Percentiles rank a stretch among this genome's conserved stretches.
These are phyloP conservation scores for Neurospora sp. DNA, from an alignment of 495 filamentous ascomycete genomes.

Conservation along the genomic window DNA sequence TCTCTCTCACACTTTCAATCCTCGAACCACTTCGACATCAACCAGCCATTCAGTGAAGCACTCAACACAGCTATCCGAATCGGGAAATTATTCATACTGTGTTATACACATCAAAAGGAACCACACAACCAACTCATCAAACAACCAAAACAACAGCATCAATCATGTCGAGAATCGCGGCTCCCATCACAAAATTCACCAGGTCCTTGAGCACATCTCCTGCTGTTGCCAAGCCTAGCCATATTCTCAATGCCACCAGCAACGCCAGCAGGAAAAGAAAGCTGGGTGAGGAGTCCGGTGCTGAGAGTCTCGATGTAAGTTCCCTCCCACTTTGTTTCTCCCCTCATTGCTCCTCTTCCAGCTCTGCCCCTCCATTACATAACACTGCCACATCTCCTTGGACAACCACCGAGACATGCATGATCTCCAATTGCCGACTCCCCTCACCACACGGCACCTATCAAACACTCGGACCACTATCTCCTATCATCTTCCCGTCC, in stretches of 20 bases:
- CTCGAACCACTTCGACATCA: background rate
- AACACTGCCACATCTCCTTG: background rate
- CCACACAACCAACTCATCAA: background rate
- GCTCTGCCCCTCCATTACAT: background rate
- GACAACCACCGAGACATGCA: conserved; percentile 2
- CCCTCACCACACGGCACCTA: background rate
- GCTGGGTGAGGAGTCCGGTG: conserved; percentile 1
- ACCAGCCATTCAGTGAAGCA: background rate
- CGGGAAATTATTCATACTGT: background rate
- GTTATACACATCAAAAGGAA: background rate
- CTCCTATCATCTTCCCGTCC: background rate
- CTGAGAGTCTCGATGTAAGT: conserved; percentile 17
- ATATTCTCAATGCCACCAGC: conserved; percentile 21
- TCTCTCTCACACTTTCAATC: background rate
- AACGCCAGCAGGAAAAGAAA: conserved; percentile 17
- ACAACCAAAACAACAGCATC: conserved; percentile 5
- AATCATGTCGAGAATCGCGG: conserved; percentile 32
- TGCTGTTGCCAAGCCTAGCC: conserved; percentile 21
- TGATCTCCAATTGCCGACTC: background rate
- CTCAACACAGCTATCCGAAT: background rate
- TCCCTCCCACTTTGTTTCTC: background rate
- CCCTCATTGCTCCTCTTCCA: background rate
- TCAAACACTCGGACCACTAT: conserved; percentile 4
- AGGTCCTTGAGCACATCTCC: conserved; percentile 35
- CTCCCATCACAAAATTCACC: conserved; percentile 34